These are phyloP conservation scores for Neopestalotiopsis clavispora DNA, from an alignment of 2,329 filamentous ascomycete genomes.

Conservation along the genomic window DNA sequence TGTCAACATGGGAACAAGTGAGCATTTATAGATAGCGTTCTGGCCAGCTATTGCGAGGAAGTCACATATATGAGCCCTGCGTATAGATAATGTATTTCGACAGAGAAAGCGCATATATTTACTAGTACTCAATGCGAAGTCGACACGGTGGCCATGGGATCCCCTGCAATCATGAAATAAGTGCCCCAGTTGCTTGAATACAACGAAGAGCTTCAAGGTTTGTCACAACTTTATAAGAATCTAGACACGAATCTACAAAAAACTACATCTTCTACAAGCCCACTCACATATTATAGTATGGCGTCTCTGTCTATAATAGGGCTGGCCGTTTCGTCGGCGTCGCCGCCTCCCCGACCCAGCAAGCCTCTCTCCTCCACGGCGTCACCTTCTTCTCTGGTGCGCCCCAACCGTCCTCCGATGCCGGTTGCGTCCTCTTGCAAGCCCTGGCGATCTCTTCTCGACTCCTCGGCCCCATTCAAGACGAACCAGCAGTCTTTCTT, in stretches of 20 bases:
- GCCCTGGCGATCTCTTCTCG: conserved; percentile 36
- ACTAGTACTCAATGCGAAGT: background rate
- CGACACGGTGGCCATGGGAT: background rate
- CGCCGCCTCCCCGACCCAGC: conserved; percentile 21
- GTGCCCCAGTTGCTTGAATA: background rate
- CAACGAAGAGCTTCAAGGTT: background rate
- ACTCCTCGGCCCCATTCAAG: conserved; percentile 68
- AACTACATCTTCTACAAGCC: background rate
- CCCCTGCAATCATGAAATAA: too few relatives aligned
- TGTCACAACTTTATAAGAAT: background rate
- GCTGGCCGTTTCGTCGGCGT: background rate
- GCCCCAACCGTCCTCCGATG: background rate
- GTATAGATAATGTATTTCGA: background rate
- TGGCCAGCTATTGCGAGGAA: background rate
- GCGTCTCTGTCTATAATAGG: background rate
- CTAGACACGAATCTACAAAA: background rate
- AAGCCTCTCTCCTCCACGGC: conserved; percentile 26
- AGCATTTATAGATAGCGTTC: background rate
- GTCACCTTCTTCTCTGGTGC: background rate
- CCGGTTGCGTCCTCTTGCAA: conserved; percentile 16
- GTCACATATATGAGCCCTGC: background rate
- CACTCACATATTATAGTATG: conserved; percentile 1
- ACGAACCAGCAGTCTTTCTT: conserved; percentile 99
- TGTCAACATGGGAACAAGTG: background rate
- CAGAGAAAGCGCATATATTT: background rate